Conservation (phyloP, 2,329 filamentous ascomycete genomes). For the Fusarium proliferatum region DNA sequence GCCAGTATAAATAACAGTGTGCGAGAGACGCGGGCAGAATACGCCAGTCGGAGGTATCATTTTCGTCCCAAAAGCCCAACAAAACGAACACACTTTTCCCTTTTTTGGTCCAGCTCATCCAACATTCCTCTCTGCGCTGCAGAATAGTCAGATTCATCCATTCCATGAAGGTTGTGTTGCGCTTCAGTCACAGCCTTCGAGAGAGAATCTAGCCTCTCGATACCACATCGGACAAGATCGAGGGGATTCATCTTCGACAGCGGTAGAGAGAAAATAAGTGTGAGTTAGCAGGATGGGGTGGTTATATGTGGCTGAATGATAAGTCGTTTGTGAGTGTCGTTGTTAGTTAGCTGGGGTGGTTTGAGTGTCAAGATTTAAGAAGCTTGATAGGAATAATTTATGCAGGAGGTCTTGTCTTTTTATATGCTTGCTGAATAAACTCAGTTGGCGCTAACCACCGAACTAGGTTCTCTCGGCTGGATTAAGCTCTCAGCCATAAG, state of each 20-base stretch:
- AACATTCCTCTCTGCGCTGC: neutral
- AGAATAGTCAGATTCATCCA: neutral
- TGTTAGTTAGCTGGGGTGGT: too few species aligned
- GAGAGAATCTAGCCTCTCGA: neutral
- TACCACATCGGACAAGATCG: neutral
- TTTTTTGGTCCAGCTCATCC: too few species aligned
- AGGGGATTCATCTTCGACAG: neutral
- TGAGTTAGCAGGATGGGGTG: too few species aligned
- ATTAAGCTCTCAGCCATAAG: too few species aligned
- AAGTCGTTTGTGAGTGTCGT: neutral
- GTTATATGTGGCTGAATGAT: neutral
- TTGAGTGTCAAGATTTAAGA: too few species aligned
- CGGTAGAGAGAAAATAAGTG: too few species aligned
- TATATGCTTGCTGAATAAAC: neutral
- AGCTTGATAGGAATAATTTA: too few species aligned
- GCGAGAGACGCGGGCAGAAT: neutral
- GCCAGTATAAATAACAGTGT: rapidly evolving
- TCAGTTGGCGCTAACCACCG: neutral
- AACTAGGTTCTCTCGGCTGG: too few species aligned
- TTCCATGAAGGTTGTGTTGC: rapidly evolving
- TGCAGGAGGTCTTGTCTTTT: neutral
- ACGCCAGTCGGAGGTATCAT: rapidly evolving
- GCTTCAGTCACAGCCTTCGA: neutral
- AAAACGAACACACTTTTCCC: too few species aligned
- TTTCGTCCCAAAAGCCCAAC: rapidly evolving